Percentiles rank a stretch among this genome's conserved stretches.
These are phyloP conservation scores for Termitomyces sp. DNA, from an alignment of 768 basidiomycete genomes.

Conservation along the genomic window DNA sequence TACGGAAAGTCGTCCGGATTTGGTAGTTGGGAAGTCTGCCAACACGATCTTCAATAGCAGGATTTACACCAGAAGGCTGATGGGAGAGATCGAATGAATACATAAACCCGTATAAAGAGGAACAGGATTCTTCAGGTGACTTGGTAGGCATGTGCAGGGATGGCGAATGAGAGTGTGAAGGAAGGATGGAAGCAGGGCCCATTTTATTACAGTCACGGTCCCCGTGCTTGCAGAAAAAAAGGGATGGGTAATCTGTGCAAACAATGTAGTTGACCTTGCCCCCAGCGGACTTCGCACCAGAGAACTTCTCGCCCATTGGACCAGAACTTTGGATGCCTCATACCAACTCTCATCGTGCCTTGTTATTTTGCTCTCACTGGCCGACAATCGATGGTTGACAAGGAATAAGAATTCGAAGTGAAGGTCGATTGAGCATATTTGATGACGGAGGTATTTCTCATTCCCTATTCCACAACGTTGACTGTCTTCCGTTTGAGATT, in stretches of 20 bases:
- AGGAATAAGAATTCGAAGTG: too few relatives aligned
- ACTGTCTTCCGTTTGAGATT: not conserved
- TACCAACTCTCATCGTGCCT: not conserved
- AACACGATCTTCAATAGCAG: not conserved
- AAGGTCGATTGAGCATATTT: not conserved
- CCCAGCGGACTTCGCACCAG: not conserved
- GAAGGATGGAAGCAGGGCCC: not conserved
- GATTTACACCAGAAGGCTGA: not conserved
- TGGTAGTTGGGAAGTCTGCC: not conserved
- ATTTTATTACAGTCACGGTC: not conserved
- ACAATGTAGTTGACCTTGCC: not conserved
- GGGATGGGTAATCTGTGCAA: not conserved
- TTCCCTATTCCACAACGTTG: not conserved
- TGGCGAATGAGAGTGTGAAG: not conserved
- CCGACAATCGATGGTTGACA: not conserved
- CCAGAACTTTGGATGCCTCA: not conserved
- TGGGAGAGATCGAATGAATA: not conserved
- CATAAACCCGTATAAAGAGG: not conserved
- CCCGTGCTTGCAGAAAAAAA: not conserved
- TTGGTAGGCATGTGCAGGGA: not conserved
- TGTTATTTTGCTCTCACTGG: not conserved
- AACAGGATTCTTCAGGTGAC: not conserved
- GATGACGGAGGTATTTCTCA: not conserved
- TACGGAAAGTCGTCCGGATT: not conserved
- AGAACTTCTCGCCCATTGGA: not conserved